These are phyloP conservation scores for Colletotrichum spaethianum DNA, from an alignment of 2,329 filamentous ascomycete species.

Conservation along the genomic window DNA sequence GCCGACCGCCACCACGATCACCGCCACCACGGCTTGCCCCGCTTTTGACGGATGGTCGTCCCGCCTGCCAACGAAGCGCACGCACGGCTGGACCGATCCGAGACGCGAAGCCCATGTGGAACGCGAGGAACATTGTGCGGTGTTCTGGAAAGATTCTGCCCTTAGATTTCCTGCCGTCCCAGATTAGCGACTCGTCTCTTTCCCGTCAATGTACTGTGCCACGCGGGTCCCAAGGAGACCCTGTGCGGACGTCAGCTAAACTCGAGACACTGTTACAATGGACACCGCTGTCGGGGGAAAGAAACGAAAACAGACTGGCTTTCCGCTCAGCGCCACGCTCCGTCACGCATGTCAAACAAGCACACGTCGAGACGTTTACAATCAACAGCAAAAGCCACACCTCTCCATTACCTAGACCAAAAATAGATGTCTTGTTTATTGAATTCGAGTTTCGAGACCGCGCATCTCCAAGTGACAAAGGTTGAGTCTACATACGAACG, in stretches of 20 bases:
- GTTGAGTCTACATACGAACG: slow-evolving; percentile 4
- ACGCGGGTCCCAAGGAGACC: slow-evolving; percentile 32
- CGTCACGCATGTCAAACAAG: slow-evolving; percentile 26
- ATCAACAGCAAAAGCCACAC: slow-evolving; percentile 19
- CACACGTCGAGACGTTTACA: slow-evolving; percentile 16
- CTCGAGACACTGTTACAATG: slow-evolving; percentile 26
- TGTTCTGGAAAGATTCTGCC: slow-evolving; percentile 39
- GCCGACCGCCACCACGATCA: background rate
- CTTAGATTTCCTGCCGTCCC: slow-evolving; percentile 33
- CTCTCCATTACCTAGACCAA: background rate
- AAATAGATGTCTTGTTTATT: slow-evolving; percentile 19
- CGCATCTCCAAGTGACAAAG: slow-evolving; percentile 19
- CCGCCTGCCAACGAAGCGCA: slow-evolving; percentile 25
- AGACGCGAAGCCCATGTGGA: slow-evolving; percentile 38
- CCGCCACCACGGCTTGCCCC: slow-evolving; percentile 6
- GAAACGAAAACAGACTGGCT: slow-evolving; percentile 29
- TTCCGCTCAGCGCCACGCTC: slow-evolving; percentile 16
- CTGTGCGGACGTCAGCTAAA: slow-evolving; percentile 27
- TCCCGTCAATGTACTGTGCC: slow-evolving; percentile 20
- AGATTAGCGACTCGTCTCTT: slow-evolving; percentile 39
- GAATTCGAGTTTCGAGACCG: slow-evolving; percentile 4
- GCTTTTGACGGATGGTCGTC: slow-evolving; percentile 16
- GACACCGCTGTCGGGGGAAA: slow-evolving; percentile 34
- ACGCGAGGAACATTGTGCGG: slow-evolving; percentile 15
- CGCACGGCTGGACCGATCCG: slow-evolving; percentile 26